Conservation (phyloP, 2,329 filamentous ascomycete genomes). For the Fusarium miscanthi region DNA sequence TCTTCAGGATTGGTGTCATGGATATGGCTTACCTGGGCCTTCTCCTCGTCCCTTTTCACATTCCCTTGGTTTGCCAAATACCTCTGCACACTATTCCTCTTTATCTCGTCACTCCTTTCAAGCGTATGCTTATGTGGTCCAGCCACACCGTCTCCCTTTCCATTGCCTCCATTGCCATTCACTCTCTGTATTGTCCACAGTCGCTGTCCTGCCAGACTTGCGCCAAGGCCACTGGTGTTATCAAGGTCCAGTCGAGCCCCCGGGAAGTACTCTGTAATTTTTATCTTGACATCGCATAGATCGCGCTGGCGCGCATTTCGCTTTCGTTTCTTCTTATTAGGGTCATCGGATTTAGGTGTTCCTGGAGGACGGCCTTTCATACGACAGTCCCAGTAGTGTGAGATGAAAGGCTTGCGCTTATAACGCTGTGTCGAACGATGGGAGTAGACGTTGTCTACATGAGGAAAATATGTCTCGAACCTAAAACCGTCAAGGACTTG, state of each 20-base stretch:
- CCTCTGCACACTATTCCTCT: slow-evolving; percentile 81
- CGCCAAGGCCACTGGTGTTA: slow-evolving; percentile 1
- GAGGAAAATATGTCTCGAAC: slow-evolving; percentile 84
- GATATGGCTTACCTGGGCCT: slow-evolving; percentile 47
- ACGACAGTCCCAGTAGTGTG: slow-evolving; percentile 87
- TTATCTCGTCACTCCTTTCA: slow-evolving; percentile 80
- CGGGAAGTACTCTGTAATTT: slow-evolving; percentile 82
- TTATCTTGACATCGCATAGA: slow-evolving; percentile 89
- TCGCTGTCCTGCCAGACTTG: slow-evolving; percentile 58
- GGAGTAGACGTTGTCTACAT: slow-evolving; percentile 87
- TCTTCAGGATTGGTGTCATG: background rate
- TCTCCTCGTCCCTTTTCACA: slow-evolving; percentile 67
- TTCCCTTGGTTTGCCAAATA: slow-evolving; percentile 73
- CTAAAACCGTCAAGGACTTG: slow-evolving; percentile 52
- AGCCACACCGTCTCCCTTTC: slow-evolving; percentile 74
- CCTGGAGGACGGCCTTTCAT: slow-evolving; percentile 83
- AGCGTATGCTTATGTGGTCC: slow-evolving; percentile 81
- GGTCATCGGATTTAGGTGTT: slow-evolving; percentile 82
- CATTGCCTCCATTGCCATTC: slow-evolving; percentile 80
- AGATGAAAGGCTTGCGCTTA: slow-evolving; percentile 84
- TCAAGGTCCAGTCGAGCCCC: slow-evolving; percentile 55
- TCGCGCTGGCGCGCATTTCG: slow-evolving; percentile 79
- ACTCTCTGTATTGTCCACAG: slow-evolving; percentile 82
- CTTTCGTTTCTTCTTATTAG: slow-evolving; percentile 85
- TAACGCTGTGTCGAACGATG: slow-evolving; percentile 84